Percentiles rank a stretch among this genome's conserved stretches.
Evolutionary conservation across 2,329 filamentous ascomycete species (phyloP).

Genomic region (Zymoseptoria tritici): DNA sequence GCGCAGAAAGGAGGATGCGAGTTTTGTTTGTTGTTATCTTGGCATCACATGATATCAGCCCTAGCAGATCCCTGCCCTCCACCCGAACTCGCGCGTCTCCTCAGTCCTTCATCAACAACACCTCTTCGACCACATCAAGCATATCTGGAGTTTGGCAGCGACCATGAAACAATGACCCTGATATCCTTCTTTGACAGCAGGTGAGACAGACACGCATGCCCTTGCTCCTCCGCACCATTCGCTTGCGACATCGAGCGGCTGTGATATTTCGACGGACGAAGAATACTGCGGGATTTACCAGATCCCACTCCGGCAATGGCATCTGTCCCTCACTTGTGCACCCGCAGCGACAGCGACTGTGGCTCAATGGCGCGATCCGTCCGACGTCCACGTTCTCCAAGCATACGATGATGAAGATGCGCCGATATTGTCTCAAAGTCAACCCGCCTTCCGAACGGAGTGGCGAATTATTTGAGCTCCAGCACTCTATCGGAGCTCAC

Average conservation of each 20-base stretch:
- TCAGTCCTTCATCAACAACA: background rate
- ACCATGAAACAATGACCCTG: too few relatives aligned
- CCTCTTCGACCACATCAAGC: background rate
- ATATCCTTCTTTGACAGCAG: background rate
- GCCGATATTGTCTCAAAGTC: background rate
- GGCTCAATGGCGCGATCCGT: background rate
- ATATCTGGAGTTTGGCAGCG: background rate
- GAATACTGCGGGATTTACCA: background rate
- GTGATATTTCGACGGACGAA: background rate
- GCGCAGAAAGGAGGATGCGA: background rate
- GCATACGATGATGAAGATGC: background rate
- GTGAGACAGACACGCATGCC: background rate
- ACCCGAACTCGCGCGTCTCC: background rate
- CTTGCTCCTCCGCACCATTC: background rate
- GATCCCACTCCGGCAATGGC: background rate
- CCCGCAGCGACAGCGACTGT: background rate
- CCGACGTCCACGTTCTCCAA: background rate
- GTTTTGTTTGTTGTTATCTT: background rate
- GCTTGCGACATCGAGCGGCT: background rate
- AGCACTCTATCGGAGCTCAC: background rate
- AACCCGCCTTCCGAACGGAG: background rate
- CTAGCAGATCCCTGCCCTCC: background rate
- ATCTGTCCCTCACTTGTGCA: background rate
- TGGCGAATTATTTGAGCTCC: background rate
- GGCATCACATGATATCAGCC: background rate